Conservation (phyloP, 2,329 filamentous ascomycete species). For the Neodidymelliopsis sp. region DNA sequence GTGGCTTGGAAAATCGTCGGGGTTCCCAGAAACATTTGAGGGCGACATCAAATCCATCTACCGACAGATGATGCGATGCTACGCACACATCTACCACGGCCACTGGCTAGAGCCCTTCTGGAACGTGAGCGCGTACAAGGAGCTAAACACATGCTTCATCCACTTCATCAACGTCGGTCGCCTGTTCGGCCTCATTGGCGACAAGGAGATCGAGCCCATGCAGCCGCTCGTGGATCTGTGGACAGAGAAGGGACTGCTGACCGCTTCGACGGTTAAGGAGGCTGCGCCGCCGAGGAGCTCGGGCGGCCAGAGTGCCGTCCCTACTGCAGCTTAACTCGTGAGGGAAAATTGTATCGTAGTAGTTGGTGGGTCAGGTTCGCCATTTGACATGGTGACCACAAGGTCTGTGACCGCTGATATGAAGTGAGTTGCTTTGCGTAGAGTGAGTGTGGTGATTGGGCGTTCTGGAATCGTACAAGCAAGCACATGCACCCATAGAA, state of each 20-base stretch:
- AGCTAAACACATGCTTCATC: conserved; percentile 63
- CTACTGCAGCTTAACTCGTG: conserved; percentile 22
- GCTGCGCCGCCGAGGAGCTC: conserved; percentile 27
- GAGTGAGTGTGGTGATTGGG: not conserved
- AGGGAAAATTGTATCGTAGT: not conserved
- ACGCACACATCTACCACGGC: conserved; percentile 61
- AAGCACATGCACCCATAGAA: conserved; percentile 17
- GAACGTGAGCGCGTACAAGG: conserved; percentile 57
- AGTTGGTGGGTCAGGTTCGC: not conserved
- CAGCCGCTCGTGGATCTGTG: conserved; percentile 92
- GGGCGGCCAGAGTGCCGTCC: conserved; percentile 23
- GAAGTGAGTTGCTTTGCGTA: not conserved
- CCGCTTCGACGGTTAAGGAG: conserved; percentile 50
- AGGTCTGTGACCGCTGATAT: conserved; percentile 11
- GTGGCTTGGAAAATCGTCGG: conserved; percentile 91
- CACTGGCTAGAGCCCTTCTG: conserved; percentile 61
- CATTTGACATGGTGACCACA: conserved; percentile 19
- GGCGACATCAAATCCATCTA: conserved; percentile 79
- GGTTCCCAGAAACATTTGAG: conserved; percentile 62
- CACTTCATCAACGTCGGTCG: conserved; percentile 71
- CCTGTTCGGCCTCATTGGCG: conserved; percentile 78
- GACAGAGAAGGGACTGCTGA: conserved; percentile 87
- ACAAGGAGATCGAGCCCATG: conserved; percentile 94
- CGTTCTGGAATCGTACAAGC: conserved; percentile 10
- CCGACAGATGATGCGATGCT: conserved; percentile 63